phyloP scores from a whole-genome alignment of 306 rosid genomes.

The Prunus mongolica region DNA sequence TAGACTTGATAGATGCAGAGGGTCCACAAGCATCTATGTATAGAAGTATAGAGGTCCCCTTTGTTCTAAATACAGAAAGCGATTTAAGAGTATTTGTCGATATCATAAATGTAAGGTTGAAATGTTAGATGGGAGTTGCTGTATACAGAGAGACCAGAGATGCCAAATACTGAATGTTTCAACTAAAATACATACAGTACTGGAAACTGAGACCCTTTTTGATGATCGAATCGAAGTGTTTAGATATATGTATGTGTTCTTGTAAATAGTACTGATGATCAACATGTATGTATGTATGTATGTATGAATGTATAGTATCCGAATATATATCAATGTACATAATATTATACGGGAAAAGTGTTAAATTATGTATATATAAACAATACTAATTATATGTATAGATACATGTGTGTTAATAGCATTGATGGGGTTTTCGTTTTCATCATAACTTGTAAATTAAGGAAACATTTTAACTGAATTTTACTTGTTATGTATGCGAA shows the following conservation, averaged over 20 bases:
- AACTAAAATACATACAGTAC: not conserved
- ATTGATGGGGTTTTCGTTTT: not conserved
- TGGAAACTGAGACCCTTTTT: not conserved
- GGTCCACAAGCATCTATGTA: not conserved
- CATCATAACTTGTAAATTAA: not conserved
- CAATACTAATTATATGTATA: too few relatives aligned
- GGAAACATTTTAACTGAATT: slow-evolving; percentile 9
- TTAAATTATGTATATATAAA: too few relatives aligned
- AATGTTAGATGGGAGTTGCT: slow-evolving; percentile 1
- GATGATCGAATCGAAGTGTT: not conserved
- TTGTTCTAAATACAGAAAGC: not conserved
- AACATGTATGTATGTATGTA: too few relatives aligned
- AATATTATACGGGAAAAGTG: not conserved
- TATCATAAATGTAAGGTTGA: slow-evolving; percentile 11
- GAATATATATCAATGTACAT: too few relatives aligned
- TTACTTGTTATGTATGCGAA: not conserved
- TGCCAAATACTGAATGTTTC: not conserved
- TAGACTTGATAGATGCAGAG: not conserved
- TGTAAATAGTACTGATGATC: too few relatives aligned
- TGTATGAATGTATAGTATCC: too few relatives aligned
- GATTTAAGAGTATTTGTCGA: slow-evolving; percentile 6
- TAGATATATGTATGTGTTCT: not conserved
- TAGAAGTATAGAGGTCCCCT: not conserved
- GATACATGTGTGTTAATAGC: not conserved
- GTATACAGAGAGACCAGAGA: not conserved